phyloP scores from a whole-genome alignment of 345 rosid species.

The Murraya koenigii region DNA sequence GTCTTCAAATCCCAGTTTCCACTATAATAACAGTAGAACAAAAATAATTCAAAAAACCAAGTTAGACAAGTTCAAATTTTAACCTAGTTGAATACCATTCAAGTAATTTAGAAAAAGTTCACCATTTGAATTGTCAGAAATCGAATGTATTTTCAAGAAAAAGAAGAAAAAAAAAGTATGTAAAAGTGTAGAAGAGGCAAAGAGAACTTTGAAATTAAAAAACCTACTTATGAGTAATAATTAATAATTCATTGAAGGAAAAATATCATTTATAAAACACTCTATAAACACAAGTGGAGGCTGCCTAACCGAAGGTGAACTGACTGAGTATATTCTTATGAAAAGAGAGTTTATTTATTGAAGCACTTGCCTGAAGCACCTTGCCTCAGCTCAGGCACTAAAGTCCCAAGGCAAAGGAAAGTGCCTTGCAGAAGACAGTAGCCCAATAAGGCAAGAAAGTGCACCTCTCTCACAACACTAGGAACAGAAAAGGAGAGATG shows the following conservation, averaged over 20 bases:
- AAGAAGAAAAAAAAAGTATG: background rate
- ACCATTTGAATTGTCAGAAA: background rate
- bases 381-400: background rate
- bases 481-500: background rate
- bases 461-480: background rate
- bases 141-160: background rate
- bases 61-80: background rate
- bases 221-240: background rate
- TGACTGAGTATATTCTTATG: background rate
- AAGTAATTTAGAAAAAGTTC: background rate
- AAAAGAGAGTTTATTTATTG: background rate
- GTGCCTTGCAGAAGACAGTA: background rate
- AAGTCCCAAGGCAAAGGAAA: background rate
- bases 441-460: background rate
- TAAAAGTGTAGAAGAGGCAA: background rate
- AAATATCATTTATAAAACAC: background rate
- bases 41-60: slow-evolving; percentile 26
- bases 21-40: slow-evolving; percentile 35
- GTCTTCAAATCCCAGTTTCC: slow-evolving; percentile 99
- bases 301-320: background rate
- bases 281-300: background rate
- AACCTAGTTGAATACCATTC: background rate
- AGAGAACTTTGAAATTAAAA: background rate
- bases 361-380: background rate
- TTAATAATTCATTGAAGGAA: background rate